Conservation (phyloP, 192 early-diverging fungal species). For the Mortierella alpina region DNA sequence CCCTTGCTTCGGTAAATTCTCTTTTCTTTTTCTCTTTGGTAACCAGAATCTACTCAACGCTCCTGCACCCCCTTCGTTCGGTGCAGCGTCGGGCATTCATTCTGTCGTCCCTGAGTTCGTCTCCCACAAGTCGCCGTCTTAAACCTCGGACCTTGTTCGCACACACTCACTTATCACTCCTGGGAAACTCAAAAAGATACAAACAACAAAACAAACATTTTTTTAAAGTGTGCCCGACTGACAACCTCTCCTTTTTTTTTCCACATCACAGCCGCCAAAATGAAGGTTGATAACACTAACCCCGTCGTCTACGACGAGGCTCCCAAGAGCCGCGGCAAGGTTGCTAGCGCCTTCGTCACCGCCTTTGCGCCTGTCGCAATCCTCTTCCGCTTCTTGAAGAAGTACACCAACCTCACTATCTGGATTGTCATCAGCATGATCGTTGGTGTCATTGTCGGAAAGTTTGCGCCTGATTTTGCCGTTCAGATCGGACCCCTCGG, state of each 20-base stretch:
- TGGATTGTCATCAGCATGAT: constrained; percentile 64
- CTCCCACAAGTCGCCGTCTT: too few species aligned
- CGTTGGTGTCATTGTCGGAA: constrained; percentile 62
- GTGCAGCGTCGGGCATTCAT: too few species aligned
- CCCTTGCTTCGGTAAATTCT: too few species aligned
- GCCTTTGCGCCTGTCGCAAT: constrained; percentile 20
- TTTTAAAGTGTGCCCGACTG: too few species aligned
- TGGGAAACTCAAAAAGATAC: neutral
- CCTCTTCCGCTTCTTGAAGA: constrained; percentile 29
- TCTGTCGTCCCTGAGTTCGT: too few species aligned
- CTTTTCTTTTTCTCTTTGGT: too few species aligned
- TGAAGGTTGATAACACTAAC: neutral
- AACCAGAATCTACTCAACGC: too few species aligned
- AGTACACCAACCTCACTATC: constrained; percentile 58
- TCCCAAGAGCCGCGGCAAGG: neutral
- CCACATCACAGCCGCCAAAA: neutral
- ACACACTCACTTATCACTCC: too few species aligned
- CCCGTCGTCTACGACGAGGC: constrained; percentile 4
- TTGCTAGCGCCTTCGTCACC: neutral
- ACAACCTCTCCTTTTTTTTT: too few species aligned
- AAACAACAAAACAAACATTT: neutral
- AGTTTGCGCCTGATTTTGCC: constrained; percentile 57
- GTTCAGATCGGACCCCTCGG: constrained; percentile 60
- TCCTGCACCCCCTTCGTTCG: too few species aligned
- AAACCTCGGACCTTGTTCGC: too few species aligned